Evolutionary conservation across 768 basidiomycete genomes (phyloP), one percentile per base, ranked within the genome.

Genomic region (Pholiota conissans): DNA sequence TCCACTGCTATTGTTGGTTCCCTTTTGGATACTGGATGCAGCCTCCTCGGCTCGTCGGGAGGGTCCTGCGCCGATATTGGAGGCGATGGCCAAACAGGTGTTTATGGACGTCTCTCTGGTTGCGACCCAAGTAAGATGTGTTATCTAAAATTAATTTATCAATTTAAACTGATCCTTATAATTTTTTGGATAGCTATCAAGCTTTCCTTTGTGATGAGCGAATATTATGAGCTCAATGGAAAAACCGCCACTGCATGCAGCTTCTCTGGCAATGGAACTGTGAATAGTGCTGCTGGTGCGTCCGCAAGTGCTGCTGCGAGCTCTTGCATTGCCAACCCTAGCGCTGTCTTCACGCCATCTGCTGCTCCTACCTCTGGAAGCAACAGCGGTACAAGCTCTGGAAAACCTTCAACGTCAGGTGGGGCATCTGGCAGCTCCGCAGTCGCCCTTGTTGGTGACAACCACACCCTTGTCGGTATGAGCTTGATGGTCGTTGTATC

Each of bases 221-320:
- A 85, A 57, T 93, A 82, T 70, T 95, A 88, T 67, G 84, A 90
- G 65, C 69, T 76, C 28, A 82, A 82, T 55, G 81, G 81, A 69
- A 80, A 82, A 60, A 74, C 85, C 53, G 66, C 74, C 16, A 75
- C 81, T 51, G 78, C 90, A 7, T 96, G 94, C 74, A 83, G 81
- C 75, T 96, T 97, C 68, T 71, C 72, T 52, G 93, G 94, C 7
- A 97, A 97, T 67, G 94, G 86, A 5, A 92, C 91, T 14, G 76
- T 92, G 61, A 90, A 91, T 65, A 10, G 75, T 14, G 67, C 66
- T 3, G 83, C 84, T 14, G 79, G 70, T 47, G 73, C 73, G 14
- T 73, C 79, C 9, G 77, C 84, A 39, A 75, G 75, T 56, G 72
- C 84, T 34, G 87, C 82, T 37, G 87, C 81, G 22, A 81, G 75